Conservation (phyloP, 371 early-diverging fungal genomes). For the Lichtheimia ramosa region DNA sequence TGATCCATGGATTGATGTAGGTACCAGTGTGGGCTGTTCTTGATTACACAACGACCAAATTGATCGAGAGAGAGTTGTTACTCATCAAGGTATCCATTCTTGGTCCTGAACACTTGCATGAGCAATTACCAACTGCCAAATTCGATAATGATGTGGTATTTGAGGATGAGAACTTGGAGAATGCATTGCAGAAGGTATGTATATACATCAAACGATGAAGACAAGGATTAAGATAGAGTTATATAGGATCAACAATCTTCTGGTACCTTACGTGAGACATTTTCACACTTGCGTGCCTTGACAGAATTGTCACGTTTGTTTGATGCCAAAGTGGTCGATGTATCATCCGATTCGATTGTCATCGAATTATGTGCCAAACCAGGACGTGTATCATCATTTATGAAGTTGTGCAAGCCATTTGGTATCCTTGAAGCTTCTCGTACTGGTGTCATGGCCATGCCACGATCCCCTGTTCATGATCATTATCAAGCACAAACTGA, state of each 20-base stretch:
- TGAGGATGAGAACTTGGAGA: conserved; percentile 46
- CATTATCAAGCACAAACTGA: conserved; percentile 60
- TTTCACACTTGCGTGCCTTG: conserved; percentile 81
- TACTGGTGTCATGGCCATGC: conserved; percentile 92
- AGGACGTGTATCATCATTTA: conserved; percentile 84
- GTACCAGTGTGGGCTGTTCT: conserved; percentile 98
- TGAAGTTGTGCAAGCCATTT: conserved; percentile 89
- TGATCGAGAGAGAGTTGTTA: conserved; percentile 91
- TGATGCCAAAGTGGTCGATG: conserved; percentile 87
- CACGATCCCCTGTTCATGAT: conserved; percentile 80
- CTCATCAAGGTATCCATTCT: conserved; percentile 92
- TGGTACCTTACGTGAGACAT: conserved; percentile 55
- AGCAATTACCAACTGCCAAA: conserved; percentile 36
- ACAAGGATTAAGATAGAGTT: too few relatives aligned
- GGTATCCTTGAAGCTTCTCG: conserved; percentile 94
- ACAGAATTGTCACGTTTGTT: conserved; percentile 84
- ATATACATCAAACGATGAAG: too few relatives aligned
- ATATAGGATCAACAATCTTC: background rate
- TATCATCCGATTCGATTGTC: conserved; percentile 76
- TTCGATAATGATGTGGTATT: conserved; percentile 34
- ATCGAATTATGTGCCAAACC: conserved; percentile 91
- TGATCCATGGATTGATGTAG: conserved; percentile 21
- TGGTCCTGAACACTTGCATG: conserved; percentile 71
- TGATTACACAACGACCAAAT: conserved; percentile 84
- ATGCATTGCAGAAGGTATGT: too few relatives aligned